Conservation (phyloP, 2,329 filamentous ascomycete species). For the Amesomyces nigricolor region DNA sequence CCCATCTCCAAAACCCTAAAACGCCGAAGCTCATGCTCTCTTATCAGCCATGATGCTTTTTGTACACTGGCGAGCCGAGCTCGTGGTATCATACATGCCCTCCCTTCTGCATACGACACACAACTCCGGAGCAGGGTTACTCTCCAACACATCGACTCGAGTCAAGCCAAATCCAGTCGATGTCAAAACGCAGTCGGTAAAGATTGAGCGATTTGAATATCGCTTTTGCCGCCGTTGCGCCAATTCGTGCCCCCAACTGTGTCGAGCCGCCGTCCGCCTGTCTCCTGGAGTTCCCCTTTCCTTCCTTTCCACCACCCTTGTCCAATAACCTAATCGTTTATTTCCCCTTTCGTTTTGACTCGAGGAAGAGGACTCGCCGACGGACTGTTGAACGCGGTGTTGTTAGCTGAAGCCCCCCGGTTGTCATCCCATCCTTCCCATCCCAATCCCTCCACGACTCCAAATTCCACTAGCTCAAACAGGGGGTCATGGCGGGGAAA, state of each 20-base stretch:
- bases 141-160: neutral
- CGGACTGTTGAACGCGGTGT: slow-evolving; percentile 54
- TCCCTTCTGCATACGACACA: neutral
- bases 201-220: too few relatives aligned
- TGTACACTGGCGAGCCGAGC: slow-evolving; percentile 16
- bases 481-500: neutral
- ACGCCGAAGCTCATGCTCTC: slow-evolving; percentile 17
- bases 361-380: slow-evolving; percentile 92
- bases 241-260: neutral
- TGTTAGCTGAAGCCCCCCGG: neutral
- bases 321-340: slow-evolving; percentile 13
- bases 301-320: neutral
- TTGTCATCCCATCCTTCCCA: too few relatives aligned
- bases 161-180: neutral
- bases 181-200: too few relatives aligned
- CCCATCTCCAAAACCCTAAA: slow-evolving; percentile 11
- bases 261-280: neutral
- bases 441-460: too few relatives aligned
- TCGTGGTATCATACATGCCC: slow-evolving; percentile 16
- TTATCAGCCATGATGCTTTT: slow-evolving; percentile 7
- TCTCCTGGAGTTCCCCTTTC: neutral
- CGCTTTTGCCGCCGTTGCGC: too few relatives aligned
- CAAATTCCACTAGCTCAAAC: neutral
- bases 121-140: too few relatives aligned
- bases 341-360: slow-evolving; percentile 75